These are phyloP conservation scores for Arctium minus DNA, from an alignment of 129 eudicot species.

Conservation along the genomic window DNA sequence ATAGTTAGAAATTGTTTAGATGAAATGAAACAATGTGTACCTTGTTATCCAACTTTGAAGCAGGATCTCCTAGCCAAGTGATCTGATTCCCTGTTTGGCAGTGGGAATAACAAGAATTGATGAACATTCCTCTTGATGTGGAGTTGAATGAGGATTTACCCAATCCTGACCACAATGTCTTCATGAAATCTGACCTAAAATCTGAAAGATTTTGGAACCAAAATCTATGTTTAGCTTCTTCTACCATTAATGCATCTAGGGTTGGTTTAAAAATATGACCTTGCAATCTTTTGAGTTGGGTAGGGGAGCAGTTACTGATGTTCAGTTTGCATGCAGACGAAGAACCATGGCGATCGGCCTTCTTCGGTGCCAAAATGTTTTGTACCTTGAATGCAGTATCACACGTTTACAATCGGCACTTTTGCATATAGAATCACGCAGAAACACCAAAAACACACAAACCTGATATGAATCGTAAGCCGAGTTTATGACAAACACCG, in stretches of 20 bases:
- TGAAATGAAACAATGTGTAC: background rate
- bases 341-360: slow-evolving; percentile 33
- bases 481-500: slow-evolving; percentile 43
- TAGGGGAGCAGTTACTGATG: slow-evolving; percentile 28
- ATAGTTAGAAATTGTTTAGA: background rate
- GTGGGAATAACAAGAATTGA: slow-evolving; percentile 36
- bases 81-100: slow-evolving; percentile 42
- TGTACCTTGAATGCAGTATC: slow-evolving; percentile 27
- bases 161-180: slow-evolving; percentile 28
- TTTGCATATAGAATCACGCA: background rate
- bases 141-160: slow-evolving; percentile 29
- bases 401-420: background rate
- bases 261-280: slow-evolving; percentile 15
- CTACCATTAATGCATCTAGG: background rate
- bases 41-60: slow-evolving; percentile 42
- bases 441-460: slow-evolving; percentile 1
- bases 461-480: slow-evolving; percentile 52
- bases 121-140: slow-evolving; percentile 38
- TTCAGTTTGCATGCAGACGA: slow-evolving; percentile 33
- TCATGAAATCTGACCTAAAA: slow-evolving; percentile 34
- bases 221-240: background rate
- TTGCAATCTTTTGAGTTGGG: slow-evolving; percentile 34
- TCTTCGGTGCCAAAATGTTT: slow-evolving; percentile 40
- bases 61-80: slow-evolving; percentile 41
- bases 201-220: slow-evolving; percentile 21